A percentile compares a stretch with the other conserved stretches of the same genome.
Evolutionary conservation across 805 yeast species (phyloP).

Genomic region (Nematodospora valgi): DNA sequence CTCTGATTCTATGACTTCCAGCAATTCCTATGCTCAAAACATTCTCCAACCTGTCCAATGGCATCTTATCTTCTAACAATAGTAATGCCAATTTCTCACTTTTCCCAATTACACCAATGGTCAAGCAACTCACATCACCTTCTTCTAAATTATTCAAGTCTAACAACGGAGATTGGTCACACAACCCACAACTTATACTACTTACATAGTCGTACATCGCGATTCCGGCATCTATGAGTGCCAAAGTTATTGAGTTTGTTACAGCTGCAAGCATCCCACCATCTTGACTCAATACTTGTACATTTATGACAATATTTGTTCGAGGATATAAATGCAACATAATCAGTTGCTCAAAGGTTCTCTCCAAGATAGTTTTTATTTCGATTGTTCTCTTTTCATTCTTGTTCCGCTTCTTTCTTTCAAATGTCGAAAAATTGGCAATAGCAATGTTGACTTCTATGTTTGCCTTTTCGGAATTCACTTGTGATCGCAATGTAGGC

Average conservation of each 20-base stretch:
- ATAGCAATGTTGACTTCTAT: slow-evolving; percentile 64
- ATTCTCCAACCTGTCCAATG: slow-evolving; percentile 73
- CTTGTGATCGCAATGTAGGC: slow-evolving; percentile 56
- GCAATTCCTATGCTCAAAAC: slow-evolving; percentile 79
- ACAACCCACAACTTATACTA: slow-evolving; percentile 74
- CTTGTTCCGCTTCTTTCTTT: slow-evolving; percentile 64
- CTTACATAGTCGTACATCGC: slow-evolving; percentile 89
- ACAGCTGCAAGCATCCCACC: slow-evolving; percentile 83
- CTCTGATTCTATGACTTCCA: slow-evolving; percentile 80
- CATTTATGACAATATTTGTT: slow-evolving; percentile 69
- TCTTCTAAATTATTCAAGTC: slow-evolving; percentile 86
- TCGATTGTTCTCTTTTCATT: slow-evolving; percentile 71
- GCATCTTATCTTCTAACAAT: slow-evolving; percentile 78
- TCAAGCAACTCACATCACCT: slow-evolving; percentile 72
- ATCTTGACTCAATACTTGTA: slow-evolving; percentile 83
- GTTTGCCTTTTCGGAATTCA: slow-evolving; percentile 49
- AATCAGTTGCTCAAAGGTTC: slow-evolving; percentile 73
- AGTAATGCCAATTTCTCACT: slow-evolving; percentile 75
- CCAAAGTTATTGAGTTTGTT: slow-evolving; percentile 82
- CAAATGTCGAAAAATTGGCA: slow-evolving; percentile 78
- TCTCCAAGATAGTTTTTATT: slow-evolving; percentile 59
- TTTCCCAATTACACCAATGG: slow-evolving; percentile 82
- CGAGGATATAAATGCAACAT: slow-evolving; percentile 75
- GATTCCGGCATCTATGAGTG: slow-evolving; percentile 91
- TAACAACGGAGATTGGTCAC: slow-evolving; percentile 70